A percentile compares a stretch with the other conserved stretches of the same genome.
Conservation (phyloP, 768 basidiomycete species). For the Tremella yokohamensis region DNA sequence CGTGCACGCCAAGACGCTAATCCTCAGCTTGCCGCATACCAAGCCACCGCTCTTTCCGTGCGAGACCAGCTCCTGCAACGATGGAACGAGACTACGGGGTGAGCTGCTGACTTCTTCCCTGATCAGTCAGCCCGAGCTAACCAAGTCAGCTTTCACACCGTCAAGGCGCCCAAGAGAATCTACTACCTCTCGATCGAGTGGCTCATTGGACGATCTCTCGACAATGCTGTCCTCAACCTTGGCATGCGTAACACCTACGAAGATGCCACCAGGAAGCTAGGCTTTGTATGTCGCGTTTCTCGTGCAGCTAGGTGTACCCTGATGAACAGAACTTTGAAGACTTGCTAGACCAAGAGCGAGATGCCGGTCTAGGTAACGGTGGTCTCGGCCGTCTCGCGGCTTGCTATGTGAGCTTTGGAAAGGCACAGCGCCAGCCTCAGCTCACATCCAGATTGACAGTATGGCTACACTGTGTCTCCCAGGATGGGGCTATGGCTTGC, state of each 20-base stretch:
- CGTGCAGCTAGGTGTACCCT: too few relatives aligned
- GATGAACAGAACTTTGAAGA: slow-evolving; percentile 66
- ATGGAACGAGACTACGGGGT: slow-evolving; percentile 72
- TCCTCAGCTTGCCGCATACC: slow-evolving; percentile 72
- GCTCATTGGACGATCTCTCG: slow-evolving; percentile 53
- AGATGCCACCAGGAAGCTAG: slow-evolving; percentile 68
- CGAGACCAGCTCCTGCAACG: slow-evolving; percentile 77
- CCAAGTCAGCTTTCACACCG: slow-evolving; percentile 45
- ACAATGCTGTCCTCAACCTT: slow-evolving; percentile 79
- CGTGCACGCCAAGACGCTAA: slow-evolving; percentile 6
- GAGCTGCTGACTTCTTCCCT: slow-evolving; percentile 10
- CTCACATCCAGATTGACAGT: slow-evolving; percentile 59
- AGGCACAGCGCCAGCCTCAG: neutral
- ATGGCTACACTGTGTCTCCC: slow-evolving; percentile 84
- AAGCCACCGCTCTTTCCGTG: slow-evolving; percentile 81
- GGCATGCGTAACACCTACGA: slow-evolving; percentile 73
- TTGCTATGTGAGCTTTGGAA: slow-evolving; percentile 66
- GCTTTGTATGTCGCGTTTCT: slow-evolving; percentile 66
- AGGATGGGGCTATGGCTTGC: slow-evolving; percentile 89
- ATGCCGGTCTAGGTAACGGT: slow-evolving; percentile 91
- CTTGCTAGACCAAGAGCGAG: slow-evolving; percentile 79
- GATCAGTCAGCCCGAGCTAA: slow-evolving; percentile 14
- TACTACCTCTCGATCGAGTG: slow-evolving; percentile 97
- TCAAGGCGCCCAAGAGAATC: slow-evolving; percentile 50
- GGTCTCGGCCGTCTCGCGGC: slow-evolving; percentile 94